Evolutionary conservation across 768 basidiomycete species (phyloP).

Genomic region (Tubosaeta sp.): DNA sequence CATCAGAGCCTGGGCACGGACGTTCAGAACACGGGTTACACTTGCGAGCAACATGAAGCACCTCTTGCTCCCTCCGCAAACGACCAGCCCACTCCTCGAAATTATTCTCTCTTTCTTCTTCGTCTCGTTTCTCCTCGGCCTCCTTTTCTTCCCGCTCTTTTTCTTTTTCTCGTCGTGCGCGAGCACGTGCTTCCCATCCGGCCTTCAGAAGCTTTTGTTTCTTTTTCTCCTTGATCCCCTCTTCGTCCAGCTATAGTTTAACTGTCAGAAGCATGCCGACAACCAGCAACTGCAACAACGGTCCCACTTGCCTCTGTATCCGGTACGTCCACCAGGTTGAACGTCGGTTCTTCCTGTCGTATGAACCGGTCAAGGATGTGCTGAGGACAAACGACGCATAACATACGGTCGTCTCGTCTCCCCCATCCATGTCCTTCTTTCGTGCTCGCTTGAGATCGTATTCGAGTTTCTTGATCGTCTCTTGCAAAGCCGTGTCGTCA

Average conservation of each 20-base stretch:
- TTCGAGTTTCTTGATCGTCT: constrained; percentile 84
- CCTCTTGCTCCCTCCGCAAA: constrained; percentile 79
- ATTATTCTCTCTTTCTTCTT: constrained; percentile 71
- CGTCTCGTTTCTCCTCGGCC: constrained; percentile 59
- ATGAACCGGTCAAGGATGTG: not conserved
- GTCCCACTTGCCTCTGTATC: constrained; percentile 71
- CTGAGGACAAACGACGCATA: not conserved
- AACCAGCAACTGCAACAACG: not conserved
- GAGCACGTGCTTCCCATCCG: constrained; percentile 85
- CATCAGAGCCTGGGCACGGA: constrained; percentile 61
- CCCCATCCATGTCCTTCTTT: constrained; percentile 75
- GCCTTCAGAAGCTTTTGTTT: constrained; percentile 92
- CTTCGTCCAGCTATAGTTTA: constrained; percentile 69
- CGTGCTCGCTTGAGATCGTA: constrained; percentile 66
- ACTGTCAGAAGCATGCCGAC: not conserved
- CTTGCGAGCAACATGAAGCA: constrained; percentile 27
- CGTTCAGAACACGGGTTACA: not conserved
- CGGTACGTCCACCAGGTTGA: constrained; percentile 87
- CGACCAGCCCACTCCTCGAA: constrained; percentile 69
- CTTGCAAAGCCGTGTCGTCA: constrained; percentile 73
- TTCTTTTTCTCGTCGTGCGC: constrained; percentile 83
- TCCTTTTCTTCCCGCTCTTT: constrained; percentile 68
- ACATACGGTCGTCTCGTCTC: constrained; percentile 56
- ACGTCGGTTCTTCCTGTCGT: constrained; percentile 72
- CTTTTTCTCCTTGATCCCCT: constrained; percentile 89